A percentile compares a stretch with the other conserved stretches of the same genome.
These are phyloP conservation scores for Ananas comosus DNA, from an alignment of 176 grass and related monocot genomes.

Conservation along the genomic window DNA sequence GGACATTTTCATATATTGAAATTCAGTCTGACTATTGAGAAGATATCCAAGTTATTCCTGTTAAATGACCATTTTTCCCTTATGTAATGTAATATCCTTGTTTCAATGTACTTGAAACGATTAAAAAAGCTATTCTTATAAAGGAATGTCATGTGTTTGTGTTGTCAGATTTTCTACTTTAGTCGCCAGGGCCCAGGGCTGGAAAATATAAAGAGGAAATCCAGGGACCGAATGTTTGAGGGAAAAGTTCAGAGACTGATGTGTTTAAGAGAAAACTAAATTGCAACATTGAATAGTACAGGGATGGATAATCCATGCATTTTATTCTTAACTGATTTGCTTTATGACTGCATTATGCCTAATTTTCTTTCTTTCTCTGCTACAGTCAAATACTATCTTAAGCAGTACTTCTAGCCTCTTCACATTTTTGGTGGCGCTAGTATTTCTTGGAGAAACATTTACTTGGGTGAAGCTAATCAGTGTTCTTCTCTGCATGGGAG, in stretches of 20 bases:
- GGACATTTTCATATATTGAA: no score
- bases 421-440: conserved; percentile 86
- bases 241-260: no score
- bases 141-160: neutral
- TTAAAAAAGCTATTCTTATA: neutral
- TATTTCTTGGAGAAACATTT: conserved; percentile 86
- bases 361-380: neutral
- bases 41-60: no score
- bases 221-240: no score
- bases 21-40: no score
- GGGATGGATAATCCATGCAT: neutral
- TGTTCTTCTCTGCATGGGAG: conserved; percentile 93
- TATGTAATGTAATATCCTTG: no score
- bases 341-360: neutral
- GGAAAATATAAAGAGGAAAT: no score
- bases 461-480: conserved; percentile 86
- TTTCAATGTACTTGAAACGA: no score
- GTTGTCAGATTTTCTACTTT: neutral
- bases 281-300: no score
- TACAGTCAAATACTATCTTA: conserved; percentile 96
- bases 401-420: conserved; percentile 96
- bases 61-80: no score
- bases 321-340: neutral
- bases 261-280: no score
- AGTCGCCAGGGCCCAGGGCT: neutral